Evolutionary conservation across 163 green algal genomes (phyloP).

Genomic region (Scenedesmus sp.): DNA sequence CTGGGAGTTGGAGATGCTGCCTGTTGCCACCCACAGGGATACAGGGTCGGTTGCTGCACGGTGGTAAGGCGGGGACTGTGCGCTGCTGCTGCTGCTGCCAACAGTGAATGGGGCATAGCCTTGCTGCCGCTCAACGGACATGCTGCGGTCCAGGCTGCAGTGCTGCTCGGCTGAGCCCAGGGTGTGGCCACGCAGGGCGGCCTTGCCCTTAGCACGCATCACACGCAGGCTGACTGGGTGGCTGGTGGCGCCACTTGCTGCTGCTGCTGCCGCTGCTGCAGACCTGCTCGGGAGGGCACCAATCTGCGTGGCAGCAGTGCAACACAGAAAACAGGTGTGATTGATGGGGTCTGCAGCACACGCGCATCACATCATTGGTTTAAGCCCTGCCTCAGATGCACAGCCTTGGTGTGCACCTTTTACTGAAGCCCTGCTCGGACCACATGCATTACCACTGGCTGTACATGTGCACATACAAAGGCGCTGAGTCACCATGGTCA

Average conservation of each 20-base stretch:
- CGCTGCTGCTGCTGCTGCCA: neutral
- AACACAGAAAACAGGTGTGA: neutral
- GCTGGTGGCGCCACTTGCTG: no score
- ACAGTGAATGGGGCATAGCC: neutral
- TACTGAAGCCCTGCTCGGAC: neutral
- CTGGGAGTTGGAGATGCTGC: conserved; percentile 1
- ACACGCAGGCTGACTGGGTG: neutral
- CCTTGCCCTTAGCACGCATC: conserved; percentile 34
- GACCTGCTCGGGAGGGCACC: neutral
- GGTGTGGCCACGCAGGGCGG: conserved; percentile 6
- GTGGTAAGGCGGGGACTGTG: neutral
- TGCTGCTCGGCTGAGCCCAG: neutral
- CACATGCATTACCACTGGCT: neutral
- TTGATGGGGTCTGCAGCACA: neutral
- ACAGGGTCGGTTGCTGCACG: neutral
- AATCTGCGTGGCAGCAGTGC: neutral
- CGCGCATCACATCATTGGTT: neutral
- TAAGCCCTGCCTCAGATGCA: neutral
- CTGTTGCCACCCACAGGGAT: conserved; percentile 4
- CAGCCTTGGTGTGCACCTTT: neutral
- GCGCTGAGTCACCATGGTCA: neutral
- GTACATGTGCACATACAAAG: neutral
- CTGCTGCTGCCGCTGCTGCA: neutral
- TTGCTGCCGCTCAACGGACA: neutral
- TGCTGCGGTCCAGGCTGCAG: neutral